Percentiles rank a stretch among this genome's conserved stretches.
phyloP scores from a whole-genome alignment of 2,329 filamentous ascomycete species.

The Colletotrichum magnum region DNA sequence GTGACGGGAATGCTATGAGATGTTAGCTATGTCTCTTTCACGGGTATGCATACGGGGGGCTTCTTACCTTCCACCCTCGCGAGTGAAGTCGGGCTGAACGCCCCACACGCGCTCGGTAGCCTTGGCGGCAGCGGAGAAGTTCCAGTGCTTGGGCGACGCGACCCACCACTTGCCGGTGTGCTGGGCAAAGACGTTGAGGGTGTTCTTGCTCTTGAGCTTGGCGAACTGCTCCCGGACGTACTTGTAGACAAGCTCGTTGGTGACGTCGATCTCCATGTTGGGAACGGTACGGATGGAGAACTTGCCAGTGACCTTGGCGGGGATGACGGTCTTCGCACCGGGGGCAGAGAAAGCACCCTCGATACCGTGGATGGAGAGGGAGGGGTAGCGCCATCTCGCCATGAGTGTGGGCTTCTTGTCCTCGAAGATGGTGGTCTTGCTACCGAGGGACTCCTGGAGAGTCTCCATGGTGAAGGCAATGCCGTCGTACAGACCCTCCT shows the following conservation, averaged over 20 bases:
- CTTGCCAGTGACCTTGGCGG: slow-evolving; percentile 97
- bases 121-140: slow-evolving; percentile 94
- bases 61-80: slow-evolving; percentile 88
- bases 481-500: slow-evolving; percentile 87
- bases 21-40: not conserved
- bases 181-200: slow-evolving; percentile 82
- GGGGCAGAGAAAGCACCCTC: slow-evolving; percentile 95
- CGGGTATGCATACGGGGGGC: not conserved
- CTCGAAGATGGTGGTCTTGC: slow-evolving; percentile 86
- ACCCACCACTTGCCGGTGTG: slow-evolving; percentile 99
- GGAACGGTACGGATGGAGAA: slow-evolving; percentile 98
- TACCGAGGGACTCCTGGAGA: slow-evolving; percentile 91
- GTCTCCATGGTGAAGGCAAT: slow-evolving; percentile 98
- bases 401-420: slow-evolving; percentile 95
- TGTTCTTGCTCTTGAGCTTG: slow-evolving; percentile 94
- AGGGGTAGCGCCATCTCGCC: slow-evolving; percentile 96
- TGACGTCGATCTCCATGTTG: slow-evolving; percentile 93
- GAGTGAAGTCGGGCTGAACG: slow-evolving; percentile 92
- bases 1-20: slow-evolving; percentile 90
- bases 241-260: slow-evolving; percentile 87
- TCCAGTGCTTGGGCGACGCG: slow-evolving; percentile 97
- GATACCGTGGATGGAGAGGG: slow-evolving; percentile 92
- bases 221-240: slow-evolving; percentile 88
- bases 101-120: slow-evolving; percentile 97
- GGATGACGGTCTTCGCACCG: slow-evolving; percentile 98